phyloP scores from a whole-genome alignment of 2,329 filamentous ascomycete genomes.

The Scortechinia acanthostroma region DNA sequence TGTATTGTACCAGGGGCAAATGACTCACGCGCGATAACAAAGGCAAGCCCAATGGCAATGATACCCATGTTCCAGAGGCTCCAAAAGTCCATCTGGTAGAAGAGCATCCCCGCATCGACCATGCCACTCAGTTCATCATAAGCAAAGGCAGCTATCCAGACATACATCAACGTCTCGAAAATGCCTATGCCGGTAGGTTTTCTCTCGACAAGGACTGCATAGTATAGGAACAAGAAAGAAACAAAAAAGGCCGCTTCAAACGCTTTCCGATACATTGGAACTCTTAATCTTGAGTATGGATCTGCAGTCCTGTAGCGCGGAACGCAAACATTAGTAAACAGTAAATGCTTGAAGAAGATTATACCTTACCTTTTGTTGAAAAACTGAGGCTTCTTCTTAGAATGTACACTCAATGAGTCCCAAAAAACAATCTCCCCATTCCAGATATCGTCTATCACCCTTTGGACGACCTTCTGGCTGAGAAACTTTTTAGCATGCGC shows the following conservation, averaged over 20 bases:
- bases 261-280: slow-evolving; percentile 66
- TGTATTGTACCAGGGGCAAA: not conserved
- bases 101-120: slow-evolving; percentile 54
- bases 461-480: slow-evolving; percentile 63
- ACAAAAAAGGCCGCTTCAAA: slow-evolving; percentile 69
- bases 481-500: slow-evolving; percentile 68
- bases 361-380: slow-evolving; percentile 41
- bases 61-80: slow-evolving; percentile 49
- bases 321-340: not conserved
- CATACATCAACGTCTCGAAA: slow-evolving; percentile 50
- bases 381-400: slow-evolving; percentile 57
- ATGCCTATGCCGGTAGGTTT: slow-evolving; percentile 40
- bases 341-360: not conserved
- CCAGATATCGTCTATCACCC: slow-evolving; percentile 67
- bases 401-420: slow-evolving; percentile 56
- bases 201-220: slow-evolving; percentile 52
- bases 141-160: slow-evolving; percentile 60
- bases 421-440: slow-evolving; percentile 70
- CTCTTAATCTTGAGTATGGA: slow-evolving; percentile 62
- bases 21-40: slow-evolving; percentile 46
- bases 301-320: slow-evolving; percentile 33
- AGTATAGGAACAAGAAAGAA: slow-evolving; percentile 58
- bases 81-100: slow-evolving; percentile 58
- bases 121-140: slow-evolving; percentile 59
- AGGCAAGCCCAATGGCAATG: slow-evolving; percentile 46